Conservation (phyloP, 148 eudicot species). For the Chenopodium album region DNA sequence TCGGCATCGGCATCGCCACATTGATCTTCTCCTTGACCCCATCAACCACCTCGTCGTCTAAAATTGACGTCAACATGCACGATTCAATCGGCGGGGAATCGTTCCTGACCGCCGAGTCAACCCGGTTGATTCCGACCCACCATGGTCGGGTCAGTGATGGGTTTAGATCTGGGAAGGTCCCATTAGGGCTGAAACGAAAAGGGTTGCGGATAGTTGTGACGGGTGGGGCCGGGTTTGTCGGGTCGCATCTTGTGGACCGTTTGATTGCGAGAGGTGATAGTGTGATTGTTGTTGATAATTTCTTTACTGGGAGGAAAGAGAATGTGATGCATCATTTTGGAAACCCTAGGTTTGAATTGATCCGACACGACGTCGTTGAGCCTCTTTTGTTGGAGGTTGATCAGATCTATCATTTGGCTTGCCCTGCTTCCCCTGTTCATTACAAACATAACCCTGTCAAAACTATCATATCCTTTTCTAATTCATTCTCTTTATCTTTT, state of each 20-base stretch:
- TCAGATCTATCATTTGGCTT: constrained; percentile 96
- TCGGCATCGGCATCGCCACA: constrained; percentile 71
- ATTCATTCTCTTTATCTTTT: not conserved
- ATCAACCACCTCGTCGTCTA: not conserved
- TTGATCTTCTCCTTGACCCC: constrained; percentile 58
- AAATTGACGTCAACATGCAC: not conserved
- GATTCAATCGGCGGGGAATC: constrained; percentile 24
- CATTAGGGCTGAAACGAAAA: constrained; percentile 70
- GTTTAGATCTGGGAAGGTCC: constrained; percentile 69
- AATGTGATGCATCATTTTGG: constrained; percentile 88
- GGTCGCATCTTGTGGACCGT: constrained; percentile 90
- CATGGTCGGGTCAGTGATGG: not conserved
- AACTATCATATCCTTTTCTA: constrained; percentile 86
- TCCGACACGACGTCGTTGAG: constrained; percentile 96
- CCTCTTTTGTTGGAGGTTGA: constrained; percentile 84
- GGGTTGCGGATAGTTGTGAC: constrained; percentile 89
- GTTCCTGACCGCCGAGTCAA: constrained; percentile 34
- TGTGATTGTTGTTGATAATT: constrained; percentile 93
- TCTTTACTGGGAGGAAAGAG: constrained; percentile 90
- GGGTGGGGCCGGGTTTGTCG: constrained; percentile 93
- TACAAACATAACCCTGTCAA: constrained; percentile 97
- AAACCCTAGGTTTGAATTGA: constrained; percentile 84
- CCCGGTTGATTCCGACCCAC: constrained; percentile 23
- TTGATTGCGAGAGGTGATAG: constrained; percentile 78
- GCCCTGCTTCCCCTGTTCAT: constrained; percentile 98